Percentiles rank a stretch among this genome's conserved stretches.
Conservation (phyloP, 768 basidiomycete genomes). For the Xerocomus potaroensis region DNA sequence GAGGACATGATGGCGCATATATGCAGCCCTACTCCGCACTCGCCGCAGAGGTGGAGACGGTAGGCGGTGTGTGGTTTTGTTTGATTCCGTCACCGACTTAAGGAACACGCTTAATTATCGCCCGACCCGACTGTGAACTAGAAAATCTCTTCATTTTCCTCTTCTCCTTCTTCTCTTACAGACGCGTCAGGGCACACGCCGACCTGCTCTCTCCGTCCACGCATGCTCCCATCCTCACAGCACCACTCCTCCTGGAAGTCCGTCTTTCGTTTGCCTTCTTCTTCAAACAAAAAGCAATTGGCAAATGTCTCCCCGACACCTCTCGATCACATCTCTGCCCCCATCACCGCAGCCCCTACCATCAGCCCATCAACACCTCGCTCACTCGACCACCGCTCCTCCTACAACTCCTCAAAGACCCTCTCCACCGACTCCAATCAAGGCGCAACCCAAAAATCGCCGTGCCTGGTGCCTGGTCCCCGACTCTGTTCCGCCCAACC, state of each 20-base stretch:
- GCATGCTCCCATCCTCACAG: neutral
- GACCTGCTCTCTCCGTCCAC: conserved; percentile 23
- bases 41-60: conserved; percentile 1
- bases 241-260: conserved; percentile 74
- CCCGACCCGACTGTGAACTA: too few species aligned
- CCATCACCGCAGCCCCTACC: conserved; percentile 25
- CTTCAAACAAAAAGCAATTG: conserved; percentile 56
- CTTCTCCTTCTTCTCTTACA: conserved; percentile 6
- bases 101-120: neutral
- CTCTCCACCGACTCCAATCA: conserved; percentile 69
- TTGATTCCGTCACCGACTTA: neutral
- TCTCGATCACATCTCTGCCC: conserved; percentile 41
- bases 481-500: conserved; percentile 8
- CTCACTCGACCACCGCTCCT: conserved; percentile 59
- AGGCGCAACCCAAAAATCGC: conserved; percentile 26
- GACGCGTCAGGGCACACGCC: conserved; percentile 15
- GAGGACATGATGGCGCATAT: too few species aligned
- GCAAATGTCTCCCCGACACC: conserved; percentile 36
- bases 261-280: conserved; percentile 66
- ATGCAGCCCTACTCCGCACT: too few species aligned
- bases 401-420: conserved; percentile 75
- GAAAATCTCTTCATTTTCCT: neutral
- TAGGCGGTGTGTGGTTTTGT: neutral
- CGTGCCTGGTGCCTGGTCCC: conserved; percentile 29
- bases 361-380: conserved; percentile 51